phyloP scores from a whole-genome alignment of 768 basidiomycete species.

The Xanthoconium stramineum region DNA sequence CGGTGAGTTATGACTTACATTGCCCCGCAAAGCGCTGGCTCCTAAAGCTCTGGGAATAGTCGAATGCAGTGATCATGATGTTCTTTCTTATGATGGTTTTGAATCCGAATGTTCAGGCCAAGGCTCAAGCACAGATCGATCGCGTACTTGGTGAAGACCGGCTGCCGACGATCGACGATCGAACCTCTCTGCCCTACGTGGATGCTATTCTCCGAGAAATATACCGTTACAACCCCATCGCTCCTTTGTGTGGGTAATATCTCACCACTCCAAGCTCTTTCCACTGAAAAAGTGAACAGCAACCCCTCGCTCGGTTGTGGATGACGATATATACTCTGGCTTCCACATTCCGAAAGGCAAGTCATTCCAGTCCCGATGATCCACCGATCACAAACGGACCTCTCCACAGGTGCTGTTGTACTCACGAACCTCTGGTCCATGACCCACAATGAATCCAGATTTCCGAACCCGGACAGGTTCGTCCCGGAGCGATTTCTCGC shows the following conservation, averaged over 20 bases:
- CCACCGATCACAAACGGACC: too few relatives aligned
- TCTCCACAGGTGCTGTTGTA: background rate
- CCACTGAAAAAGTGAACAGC: background rate
- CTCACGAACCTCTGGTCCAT: background rate
- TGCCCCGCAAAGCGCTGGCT: too few relatives aligned
- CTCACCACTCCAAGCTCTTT: background rate
- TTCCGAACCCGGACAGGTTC: background rate
- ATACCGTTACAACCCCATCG: constrained; percentile 1
- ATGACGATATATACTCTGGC: background rate
- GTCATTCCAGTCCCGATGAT: too few relatives aligned
- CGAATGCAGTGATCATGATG: background rate
- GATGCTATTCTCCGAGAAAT: background rate
- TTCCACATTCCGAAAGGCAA: background rate
- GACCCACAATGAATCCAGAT: constrained; percentile 3
- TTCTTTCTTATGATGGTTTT: constrained; percentile 13
- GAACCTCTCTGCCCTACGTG: background rate
- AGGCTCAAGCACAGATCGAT: constrained; percentile 13
- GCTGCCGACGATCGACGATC: background rate
- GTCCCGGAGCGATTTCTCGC: background rate
- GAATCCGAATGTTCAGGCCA: background rate
- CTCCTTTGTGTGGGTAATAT: constrained; percentile 6
- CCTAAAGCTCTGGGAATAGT: background rate
- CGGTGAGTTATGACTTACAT: background rate
- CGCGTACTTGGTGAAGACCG: background rate
- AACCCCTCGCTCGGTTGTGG: background rate